Evolutionary conservation across 2,329 filamentous ascomycete genomes (phyloP), one percentile per base, ranked within the genome.

Genomic region (Paramyrothecium roridum): DNA sequence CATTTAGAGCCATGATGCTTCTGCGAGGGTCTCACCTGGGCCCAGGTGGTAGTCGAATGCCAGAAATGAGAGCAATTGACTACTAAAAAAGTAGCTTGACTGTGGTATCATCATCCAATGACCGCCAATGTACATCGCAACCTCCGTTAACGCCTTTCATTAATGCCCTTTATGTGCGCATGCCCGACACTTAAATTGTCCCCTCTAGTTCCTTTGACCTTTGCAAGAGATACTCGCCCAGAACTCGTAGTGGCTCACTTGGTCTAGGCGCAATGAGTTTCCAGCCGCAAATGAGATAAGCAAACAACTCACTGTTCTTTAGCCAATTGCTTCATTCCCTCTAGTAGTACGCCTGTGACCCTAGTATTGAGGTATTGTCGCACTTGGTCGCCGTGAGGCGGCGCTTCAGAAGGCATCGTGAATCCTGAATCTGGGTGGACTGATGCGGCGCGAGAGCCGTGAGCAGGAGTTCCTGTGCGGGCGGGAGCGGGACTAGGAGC

Each of bases 261-360:
- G 89, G 89, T 61, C 89, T 78, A 52, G 2, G 40, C 6, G 34
- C 30, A 51, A 47, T 67, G 52, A 66, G 57, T 46, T 8, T 6
- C 17, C 20, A 37, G 20, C n/a, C 33, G 16, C 4, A 40, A 10
- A 19, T 10, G 8, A 6, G 8, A 30, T 7, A 20, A 17, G 21
- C 46, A 52, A 16, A 19, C 84, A 55, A 80, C 87, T 66, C 72
- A 91, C 88, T 88, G 83, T 46, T 91, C 86, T 61, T 83, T 85
- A 4, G 86, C 87, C 57, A 92, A 68, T 54, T 80, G 71, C 74
- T 91, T 91, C 86, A 92, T 89, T 22, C 88, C 89, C 64, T 91
- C 88, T 43, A 91, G 73, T 56, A 92, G 65, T 23, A 82, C 80
- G 1, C 83, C 83, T 0, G 87, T 89, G 45, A 92, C 81, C 63